These are phyloP conservation scores for Acidiella bohemica DNA, from an alignment of 495 filamentous ascomycete species.

Conservation along the genomic window DNA sequence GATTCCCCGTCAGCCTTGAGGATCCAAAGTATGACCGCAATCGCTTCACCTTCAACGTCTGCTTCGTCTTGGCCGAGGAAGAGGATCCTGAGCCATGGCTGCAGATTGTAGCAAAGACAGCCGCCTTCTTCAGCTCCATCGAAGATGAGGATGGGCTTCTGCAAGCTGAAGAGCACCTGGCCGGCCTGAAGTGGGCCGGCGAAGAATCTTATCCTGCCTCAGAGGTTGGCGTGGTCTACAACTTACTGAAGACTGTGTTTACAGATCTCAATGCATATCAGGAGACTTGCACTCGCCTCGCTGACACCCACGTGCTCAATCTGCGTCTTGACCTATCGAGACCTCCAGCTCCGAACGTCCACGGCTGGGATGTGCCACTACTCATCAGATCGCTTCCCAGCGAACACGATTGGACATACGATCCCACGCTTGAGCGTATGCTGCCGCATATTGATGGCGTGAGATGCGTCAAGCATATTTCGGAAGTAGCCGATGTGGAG, in stretches of 20 bases:
- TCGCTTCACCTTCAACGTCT: conserved; percentile 97
- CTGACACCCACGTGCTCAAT: conserved; percentile 29
- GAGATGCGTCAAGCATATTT: conserved; percentile 72
- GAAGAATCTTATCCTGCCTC: conserved; percentile 7
- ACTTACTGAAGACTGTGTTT: conserved; percentile 77
- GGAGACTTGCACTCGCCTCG: conserved; percentile 92
- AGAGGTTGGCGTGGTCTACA: conserved; percentile 41
- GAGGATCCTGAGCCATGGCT: conserved; percentile 51
- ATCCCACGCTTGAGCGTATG: conserved; percentile 64
- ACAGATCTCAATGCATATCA: conserved; percentile 94
- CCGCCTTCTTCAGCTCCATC: conserved; percentile 68
- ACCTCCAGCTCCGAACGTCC: conserved; percentile 73
- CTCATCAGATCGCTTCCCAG: conserved; percentile 67
- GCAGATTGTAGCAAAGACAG: conserved; percentile 65
- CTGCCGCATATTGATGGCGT: conserved; percentile 80
- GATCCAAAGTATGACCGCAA: conserved; percentile 55
- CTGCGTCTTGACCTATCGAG: conserved; percentile 93
- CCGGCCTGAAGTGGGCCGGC: conserved; percentile 20
- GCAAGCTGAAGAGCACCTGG: conserved; percentile 35
- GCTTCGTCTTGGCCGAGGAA: conserved; percentile 65
- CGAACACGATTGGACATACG: conserved; percentile 75
- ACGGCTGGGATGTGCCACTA: conserved; percentile 79
- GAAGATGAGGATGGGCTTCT: conserved; percentile 78
- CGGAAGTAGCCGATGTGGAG: conserved; percentile 69
- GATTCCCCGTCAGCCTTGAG: conserved; percentile 75